Evolutionary conservation across 768 basidiomycete genomes (phyloP), one percentile per base, ranked within the genome.

Genomic region (Lentinula lateritia): DNA sequence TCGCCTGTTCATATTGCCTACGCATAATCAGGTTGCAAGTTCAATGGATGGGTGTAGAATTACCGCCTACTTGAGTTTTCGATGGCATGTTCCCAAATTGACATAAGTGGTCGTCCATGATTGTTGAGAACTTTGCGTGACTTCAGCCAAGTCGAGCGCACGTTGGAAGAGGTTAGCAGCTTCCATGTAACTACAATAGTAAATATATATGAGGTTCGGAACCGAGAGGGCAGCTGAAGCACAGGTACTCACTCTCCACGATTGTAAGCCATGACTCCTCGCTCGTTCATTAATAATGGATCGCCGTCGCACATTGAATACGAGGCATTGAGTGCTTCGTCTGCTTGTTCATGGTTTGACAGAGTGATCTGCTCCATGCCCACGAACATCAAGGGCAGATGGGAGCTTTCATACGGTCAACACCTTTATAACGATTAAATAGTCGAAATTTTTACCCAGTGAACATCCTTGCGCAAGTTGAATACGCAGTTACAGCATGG

Each of bases 311-410:
- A 95, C 77, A 95, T 88, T 3, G 80, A 74, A 66, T 87, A 77
- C 4, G 95, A 89, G 1, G 95, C 92, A 63, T 84, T 80, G 45
- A 99, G 80, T 16, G 96, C 91, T 69, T 98, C 96, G 53, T 92
- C 88, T 4, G 97, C 97, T 50, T 93, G 79, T 23, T 74, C 70
- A 64, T 85, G 80, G 64, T 98, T 93, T 34, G 89, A 90, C 6
- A 99, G 79, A 69, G 89, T 88, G 41, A 99, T 92, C 66, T 98
- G 92, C 73, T 99, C 96, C 95, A 98, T 98, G 6, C 96, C 97
- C 50, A 98, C 93, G 70, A 95, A 98, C 74, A 95, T 85, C 48
- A 97, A 78, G 1, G 97, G 95, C 4, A 99, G 76, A 74, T 99
- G 96, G 3, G 95, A 95, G n/a, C 95, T 96, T 36, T 15, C 12